Conservation (phyloP, 139 green algal species). For the Dunaliella primolecta region DNA sequence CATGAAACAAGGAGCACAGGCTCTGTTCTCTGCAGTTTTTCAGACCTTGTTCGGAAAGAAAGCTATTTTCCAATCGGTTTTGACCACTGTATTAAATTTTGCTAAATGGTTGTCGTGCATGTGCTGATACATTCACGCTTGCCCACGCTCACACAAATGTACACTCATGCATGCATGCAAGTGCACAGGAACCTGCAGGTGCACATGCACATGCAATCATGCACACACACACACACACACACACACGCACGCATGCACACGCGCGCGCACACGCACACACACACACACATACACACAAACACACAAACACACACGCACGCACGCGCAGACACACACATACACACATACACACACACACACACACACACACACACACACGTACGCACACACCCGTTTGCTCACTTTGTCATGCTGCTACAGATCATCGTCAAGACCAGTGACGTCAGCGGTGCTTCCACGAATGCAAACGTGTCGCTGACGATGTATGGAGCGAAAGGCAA, state of each 20-base stretch:
- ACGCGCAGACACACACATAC: background rate
- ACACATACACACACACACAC: slow-evolving; percentile 2
- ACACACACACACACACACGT: background rate
- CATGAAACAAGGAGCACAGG: no score
- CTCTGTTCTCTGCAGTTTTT: no score
- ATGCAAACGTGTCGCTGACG: slow-evolving; percentile 51
- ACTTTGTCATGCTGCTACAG: slow-evolving; percentile 4
- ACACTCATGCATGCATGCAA: no score
- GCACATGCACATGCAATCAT: no score
- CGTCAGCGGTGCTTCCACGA: slow-evolving; percentile 43
- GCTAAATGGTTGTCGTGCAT: no score
- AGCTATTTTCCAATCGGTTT: no score
- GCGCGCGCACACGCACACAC: background rate
- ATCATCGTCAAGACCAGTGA: slow-evolving; percentile 47
- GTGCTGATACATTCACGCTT: no score
- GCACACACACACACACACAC: background rate
- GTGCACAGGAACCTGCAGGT: no score
- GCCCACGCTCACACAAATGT: no score
- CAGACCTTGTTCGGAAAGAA: no score
- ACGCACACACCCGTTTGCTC: background rate
- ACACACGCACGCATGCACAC: background rate
- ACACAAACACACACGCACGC: background rate
- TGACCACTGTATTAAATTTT: no score
- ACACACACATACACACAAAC: background rate
- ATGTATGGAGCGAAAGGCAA: slow-evolving; percentile 31